Conservation (phyloP, 129 eudicot species). For the Mikania micrantha region DNA sequence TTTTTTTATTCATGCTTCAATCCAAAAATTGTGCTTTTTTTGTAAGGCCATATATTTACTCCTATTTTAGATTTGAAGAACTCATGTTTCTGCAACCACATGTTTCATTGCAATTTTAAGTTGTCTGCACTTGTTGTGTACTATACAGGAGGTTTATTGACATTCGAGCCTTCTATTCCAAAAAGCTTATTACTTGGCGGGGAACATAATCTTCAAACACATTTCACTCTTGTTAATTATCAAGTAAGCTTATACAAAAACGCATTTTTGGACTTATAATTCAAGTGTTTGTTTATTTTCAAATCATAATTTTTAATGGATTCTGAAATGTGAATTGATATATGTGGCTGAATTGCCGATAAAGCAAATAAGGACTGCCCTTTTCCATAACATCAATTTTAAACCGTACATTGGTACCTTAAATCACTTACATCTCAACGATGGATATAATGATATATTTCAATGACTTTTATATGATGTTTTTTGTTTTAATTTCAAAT, state of each 20-base stretch:
- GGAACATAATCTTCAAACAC: conserved; percentile 69
- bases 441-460: not conserved
- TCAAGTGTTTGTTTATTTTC: not conserved
- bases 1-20: too few relatives aligned
- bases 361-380: conserved; percentile 89
- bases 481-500: not conserved
- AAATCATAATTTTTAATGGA: not conserved
- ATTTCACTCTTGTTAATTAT: conserved; percentile 77
- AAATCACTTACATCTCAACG: not conserved
- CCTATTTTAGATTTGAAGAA: not conserved
- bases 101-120: not conserved
- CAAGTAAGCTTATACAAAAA: conserved; percentile 49
- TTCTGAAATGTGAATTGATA: not conserved
- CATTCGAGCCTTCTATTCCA: conserved; percentile 84
- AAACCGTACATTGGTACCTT: conserved; percentile 75
- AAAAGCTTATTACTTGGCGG: conserved; percentile 83
- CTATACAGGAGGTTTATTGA: conserved; percentile 83
- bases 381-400: conserved; percentile 75
- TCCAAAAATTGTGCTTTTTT: too few relatives aligned
- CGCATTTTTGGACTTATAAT: not conserved
- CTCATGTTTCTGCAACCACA: not conserved
- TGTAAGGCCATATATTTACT: too few relatives aligned
- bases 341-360: conserved; percentile 41
- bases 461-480: not conserved
- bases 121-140: conserved; percentile 13